A percentile compares a stretch with the other conserved stretches of the same genome.
phyloP scores from a whole-genome alignment of 2,329 filamentous ascomycete genomes.

The Claviceps africana region DNA sequence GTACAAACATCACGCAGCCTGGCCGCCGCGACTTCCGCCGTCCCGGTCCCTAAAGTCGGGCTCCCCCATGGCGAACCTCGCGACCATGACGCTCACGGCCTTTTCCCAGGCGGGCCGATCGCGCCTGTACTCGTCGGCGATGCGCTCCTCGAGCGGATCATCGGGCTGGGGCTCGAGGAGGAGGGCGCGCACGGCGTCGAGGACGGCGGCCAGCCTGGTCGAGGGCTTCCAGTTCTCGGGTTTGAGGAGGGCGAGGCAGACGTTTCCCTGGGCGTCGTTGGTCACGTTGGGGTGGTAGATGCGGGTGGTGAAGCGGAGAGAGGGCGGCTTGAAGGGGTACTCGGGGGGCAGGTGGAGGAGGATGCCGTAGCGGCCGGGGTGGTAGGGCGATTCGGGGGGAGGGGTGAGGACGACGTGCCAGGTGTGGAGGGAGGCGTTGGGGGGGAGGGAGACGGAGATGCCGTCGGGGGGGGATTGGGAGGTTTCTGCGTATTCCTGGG shows the following conservation, averaged over 20 bases:
- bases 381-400: constrained; percentile 31
- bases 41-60: constrained; percentile 18
- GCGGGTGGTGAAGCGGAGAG: constrained; percentile 68
- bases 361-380: constrained; percentile 61
- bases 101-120: constrained; percentile 58
- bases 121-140: constrained; percentile 70
- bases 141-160: constrained; percentile 74
- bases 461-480: constrained; percentile 30
- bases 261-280: constrained; percentile 70
- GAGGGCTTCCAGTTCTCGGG: constrained; percentile 85
- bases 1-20: not conserved
- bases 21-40: not conserved
- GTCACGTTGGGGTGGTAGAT: constrained; percentile 94
- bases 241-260: constrained; percentile 77
- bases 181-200: constrained; percentile 62
- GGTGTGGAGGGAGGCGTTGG: constrained; percentile 33
- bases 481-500: constrained; percentile 40
- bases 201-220: constrained; percentile 59
- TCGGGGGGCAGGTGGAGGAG: constrained; percentile 58
- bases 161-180: constrained; percentile 74
- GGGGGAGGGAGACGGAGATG: constrained; percentile 32
- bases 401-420: constrained; percentile 38
- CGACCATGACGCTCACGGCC: constrained; percentile 59
- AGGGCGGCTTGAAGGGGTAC: constrained; percentile 83
- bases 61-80: constrained; percentile 48